phyloP scores from a whole-genome alignment of 768 basidiomycete genomes.

The Scleroderma citrinum region DNA sequence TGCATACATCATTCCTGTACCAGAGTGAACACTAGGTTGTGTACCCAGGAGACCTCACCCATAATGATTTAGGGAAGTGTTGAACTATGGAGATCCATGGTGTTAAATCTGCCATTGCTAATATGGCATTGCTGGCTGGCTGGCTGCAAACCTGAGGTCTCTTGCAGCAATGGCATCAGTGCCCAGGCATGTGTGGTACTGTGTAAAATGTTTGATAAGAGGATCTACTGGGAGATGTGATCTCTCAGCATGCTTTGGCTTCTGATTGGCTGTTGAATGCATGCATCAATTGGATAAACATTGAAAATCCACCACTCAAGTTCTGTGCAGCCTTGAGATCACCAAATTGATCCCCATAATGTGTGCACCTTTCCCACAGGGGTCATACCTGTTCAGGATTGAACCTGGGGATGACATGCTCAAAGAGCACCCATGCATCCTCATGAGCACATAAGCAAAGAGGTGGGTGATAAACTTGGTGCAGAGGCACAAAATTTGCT shows the following conservation, averaged over 20 bases:
- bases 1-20: too few relatives aligned
- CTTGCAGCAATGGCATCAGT: slow-evolving; percentile 85
- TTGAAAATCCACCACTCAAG: slow-evolving; percentile 87
- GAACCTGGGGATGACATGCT: slow-evolving; percentile 77
- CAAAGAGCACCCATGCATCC: slow-evolving; percentile 84
- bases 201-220: slow-evolving; percentile 86
- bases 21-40: too few relatives aligned
- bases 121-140: slow-evolving; percentile 11
- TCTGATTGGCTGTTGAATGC: neutral
- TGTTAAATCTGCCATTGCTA: slow-evolving; percentile 12
- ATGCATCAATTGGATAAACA: slow-evolving; percentile 76
- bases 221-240: slow-evolving; percentile 48
- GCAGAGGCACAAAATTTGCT: too few relatives aligned
- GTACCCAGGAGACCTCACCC: too few relatives aligned
- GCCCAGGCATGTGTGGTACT: slow-evolving; percentile 64
- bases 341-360: slow-evolving; percentile 94
- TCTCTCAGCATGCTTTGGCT: neutral
- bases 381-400: slow-evolving; percentile 72
- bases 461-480: too few relatives aligned
- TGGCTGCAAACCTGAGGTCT: slow-evolving; percentile 75
- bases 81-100: too few relatives aligned
- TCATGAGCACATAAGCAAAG: slow-evolving; percentile 3
- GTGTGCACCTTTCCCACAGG: slow-evolving; percentile 94
- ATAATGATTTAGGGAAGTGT: too few relatives aligned
- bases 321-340: slow-evolving; percentile 79